phyloP scores from a whole-genome alignment of 495 filamentous ascomycete genomes.

The Aspergillus hancockii region DNA sequence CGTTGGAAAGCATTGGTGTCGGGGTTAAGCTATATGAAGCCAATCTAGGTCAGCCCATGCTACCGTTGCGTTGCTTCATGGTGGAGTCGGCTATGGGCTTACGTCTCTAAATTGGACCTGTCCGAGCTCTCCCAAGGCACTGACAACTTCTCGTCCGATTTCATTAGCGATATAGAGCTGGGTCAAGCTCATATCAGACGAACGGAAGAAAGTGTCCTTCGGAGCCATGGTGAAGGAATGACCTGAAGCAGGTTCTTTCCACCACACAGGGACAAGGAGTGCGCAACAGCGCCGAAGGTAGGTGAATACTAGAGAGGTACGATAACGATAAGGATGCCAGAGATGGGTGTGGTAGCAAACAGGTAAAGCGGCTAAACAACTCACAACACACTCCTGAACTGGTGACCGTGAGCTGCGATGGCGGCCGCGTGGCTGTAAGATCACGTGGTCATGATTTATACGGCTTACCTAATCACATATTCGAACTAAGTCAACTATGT shows the following conservation, averaged over 20 bases:
- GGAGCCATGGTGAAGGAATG: constrained; percentile 47
- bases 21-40: constrained; percentile 71
- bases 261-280: constrained; percentile 22
- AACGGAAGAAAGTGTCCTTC: constrained; percentile 96
- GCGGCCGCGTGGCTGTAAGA: constrained; percentile 25
- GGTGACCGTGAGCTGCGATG: constrained; percentile 16
- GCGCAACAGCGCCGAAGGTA: constrained; percentile 10
- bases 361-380: constrained; percentile 3
- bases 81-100: constrained; percentile 34
- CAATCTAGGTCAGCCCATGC: constrained; percentile 17
- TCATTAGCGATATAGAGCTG: constrained; percentile 99
- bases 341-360: not conserved
- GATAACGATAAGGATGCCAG: constrained; percentile 15
- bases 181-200: constrained; percentile 99
- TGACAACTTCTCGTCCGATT: constrained; percentile 96
- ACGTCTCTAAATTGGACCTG: constrained; percentile 97
- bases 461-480: not conserved
- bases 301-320: constrained; percentile 4
- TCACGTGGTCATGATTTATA: constrained; percentile 12
- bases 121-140: constrained; percentile 92
- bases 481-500: not conserved
- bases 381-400: constrained; percentile 8
- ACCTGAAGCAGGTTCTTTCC: constrained; percentile 31
- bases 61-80: not conserved
- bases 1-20: constrained; percentile 93